These are phyloP conservation scores for Kwoniella sp. DNA, from an alignment of 768 basidiomycete species.

Conservation along the genomic window DNA sequence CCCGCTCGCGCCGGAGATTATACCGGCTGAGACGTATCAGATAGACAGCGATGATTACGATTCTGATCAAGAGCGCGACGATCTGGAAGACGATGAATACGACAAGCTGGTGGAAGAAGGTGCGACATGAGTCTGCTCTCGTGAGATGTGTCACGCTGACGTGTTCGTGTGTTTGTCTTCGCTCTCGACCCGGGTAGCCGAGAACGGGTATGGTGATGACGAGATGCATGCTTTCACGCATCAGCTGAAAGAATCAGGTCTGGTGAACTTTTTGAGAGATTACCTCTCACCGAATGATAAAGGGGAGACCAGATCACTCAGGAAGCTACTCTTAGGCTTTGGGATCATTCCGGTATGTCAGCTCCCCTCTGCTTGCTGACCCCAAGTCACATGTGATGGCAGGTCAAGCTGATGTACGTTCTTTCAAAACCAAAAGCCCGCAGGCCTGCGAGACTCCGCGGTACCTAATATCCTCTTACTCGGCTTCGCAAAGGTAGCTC, in stretches of 20 bases:
- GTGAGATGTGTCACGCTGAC: too few relatives aligned
- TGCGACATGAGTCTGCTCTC: conserved; percentile 14
- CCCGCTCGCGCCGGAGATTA: conserved; percentile 24
- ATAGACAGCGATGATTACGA: conserved; percentile 47
- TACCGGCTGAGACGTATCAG: conserved; percentile 38
- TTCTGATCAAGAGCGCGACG: conserved; percentile 36
- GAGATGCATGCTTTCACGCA: conserved; percentile 31
- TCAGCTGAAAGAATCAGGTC: conserved; percentile 42
- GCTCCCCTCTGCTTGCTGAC: neutral
- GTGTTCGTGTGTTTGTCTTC: neutral
- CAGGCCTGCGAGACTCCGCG: conserved; percentile 28
- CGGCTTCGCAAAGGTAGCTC: conserved; percentile 37
- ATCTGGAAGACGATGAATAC: conserved; percentile 40
- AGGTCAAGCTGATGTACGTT: neutral
- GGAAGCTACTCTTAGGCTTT: conserved; percentile 41
- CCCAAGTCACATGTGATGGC: neutral
- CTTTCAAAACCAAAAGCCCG: conserved; percentile 24
- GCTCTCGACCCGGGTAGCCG: conserved; percentile 34
- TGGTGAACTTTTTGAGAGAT: conserved; percentile 41
- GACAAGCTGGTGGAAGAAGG: conserved; percentile 43
- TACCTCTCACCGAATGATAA: conserved; percentile 27
- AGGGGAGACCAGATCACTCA: conserved; percentile 28
- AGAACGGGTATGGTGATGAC: conserved; percentile 44
- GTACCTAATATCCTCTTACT: conserved; percentile 36
- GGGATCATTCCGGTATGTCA: conserved; percentile 44